A percentile compares a stretch with the other conserved stretches of the same genome.
Evolutionary conservation across 1,284 basidiomycete genomes (phyloP).

Genomic region (Puccinia horiana): DNA sequence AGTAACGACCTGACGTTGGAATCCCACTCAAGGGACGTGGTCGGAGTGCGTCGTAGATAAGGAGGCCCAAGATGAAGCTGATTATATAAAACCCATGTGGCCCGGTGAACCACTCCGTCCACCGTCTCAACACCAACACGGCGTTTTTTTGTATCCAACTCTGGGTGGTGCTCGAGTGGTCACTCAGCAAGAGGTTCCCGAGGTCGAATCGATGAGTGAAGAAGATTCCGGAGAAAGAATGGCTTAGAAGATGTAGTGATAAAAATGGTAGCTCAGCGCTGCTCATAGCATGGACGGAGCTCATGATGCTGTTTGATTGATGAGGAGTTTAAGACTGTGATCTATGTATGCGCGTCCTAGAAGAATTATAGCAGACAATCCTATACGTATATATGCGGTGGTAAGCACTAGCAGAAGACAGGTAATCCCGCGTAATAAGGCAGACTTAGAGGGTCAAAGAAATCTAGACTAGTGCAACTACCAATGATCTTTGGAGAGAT

Average conservation of each 20-base stretch:
- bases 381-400: constrained; percentile 15
- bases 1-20: constrained; percentile 38
- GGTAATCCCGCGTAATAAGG: background rate
- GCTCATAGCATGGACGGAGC: constrained; percentile 9
- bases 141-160: constrained; percentile 29
- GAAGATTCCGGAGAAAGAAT: constrained; percentile 32
- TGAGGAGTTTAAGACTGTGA: constrained; percentile 7
- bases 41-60: constrained; percentile 36
- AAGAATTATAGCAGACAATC: background rate
- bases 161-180: constrained; percentile 8
- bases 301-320: constrained; percentile 1
- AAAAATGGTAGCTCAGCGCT: constrained; percentile 20
- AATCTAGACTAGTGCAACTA: constrained; percentile 6
- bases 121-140: constrained; percentile 37
- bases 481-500: constrained; percentile 24
- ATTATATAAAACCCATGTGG: constrained; percentile 34
- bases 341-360: background rate
- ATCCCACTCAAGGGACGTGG: constrained; percentile 44
- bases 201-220: constrained; percentile 21
- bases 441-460: constrained; percentile 2
- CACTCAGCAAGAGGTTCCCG: constrained; percentile 15
- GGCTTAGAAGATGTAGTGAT: constrained; percentile 30
- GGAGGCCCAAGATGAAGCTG: constrained; percentile 37
- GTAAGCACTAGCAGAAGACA: background rate
- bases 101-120: constrained; percentile 23